Evolutionary conservation across 192 early-diverging fungal genomes (phyloP), one percentile per base, ranked within the genome.

Genomic region (Backusella parvicylindrica): DNA sequence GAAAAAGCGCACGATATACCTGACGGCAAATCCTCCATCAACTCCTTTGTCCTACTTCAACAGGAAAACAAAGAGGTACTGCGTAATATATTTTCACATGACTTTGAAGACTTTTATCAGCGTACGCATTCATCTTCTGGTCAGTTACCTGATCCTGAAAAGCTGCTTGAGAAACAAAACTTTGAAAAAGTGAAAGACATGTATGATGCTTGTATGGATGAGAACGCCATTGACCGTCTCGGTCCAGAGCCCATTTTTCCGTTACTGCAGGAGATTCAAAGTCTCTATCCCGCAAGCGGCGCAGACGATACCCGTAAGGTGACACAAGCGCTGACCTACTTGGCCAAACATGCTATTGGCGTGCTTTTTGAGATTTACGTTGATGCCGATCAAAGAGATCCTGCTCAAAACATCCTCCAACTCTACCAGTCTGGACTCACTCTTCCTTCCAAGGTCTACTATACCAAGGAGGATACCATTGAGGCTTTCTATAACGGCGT

Each of bases 381-480:
- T 5, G 81, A 81, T 40, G 74, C 83, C 3, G 88, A 93, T 77
- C 79, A 85, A 50, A 89, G 87, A 43, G 75, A 91, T 47, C 92
- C 91, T 12, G 79, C 87, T 31, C 13, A 66, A 7, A 90, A 87
- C 64, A 78, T 85, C 1, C 70, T 93, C 53, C 49, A 77, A 23
- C 37, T 92, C n/a, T 70, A 40, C 18, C 89, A 92, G 74, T 77
- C 65, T 69, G 91, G 91, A 16, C 77, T 92, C 21, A 87, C 85
- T 63, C 56, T 93, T 71, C 89, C 89, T 18, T 86, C 87, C 47
- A 91, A 87, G 21, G 85, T 91, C 36, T 92, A 92, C 35, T 92
- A 92, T 64, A 53, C 82, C 3, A 82, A 92, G 0, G 75, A 82
- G 5, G 76, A 88, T 12, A 82, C 85, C 35, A 47, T 88, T 12